phyloP scores from a whole-genome alignment of 768 basidiomycete species.

The Lactarius akahatsu region DNA sequence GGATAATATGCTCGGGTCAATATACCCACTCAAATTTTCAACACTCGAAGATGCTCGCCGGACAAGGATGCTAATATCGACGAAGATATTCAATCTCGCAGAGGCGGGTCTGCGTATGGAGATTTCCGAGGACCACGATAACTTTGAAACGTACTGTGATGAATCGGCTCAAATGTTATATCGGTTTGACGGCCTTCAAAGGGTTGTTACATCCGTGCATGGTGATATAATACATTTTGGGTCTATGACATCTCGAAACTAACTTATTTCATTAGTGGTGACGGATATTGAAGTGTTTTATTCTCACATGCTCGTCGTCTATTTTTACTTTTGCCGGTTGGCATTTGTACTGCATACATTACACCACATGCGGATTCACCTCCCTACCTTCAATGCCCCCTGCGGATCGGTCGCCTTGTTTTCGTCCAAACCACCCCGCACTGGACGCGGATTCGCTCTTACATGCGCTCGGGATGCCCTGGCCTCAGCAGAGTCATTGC shows the following conservation, averaged over 20 bases:
- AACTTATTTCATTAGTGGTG: constrained; percentile 40
- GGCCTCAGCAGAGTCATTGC: constrained; percentile 39
- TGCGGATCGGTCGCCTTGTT: constrained; percentile 8
- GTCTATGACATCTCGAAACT: constrained; percentile 7
- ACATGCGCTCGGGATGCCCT: constrained; percentile 43
- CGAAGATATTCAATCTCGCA: constrained; percentile 25
- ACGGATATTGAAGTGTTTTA: constrained; percentile 45
- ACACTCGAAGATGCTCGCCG: constrained; percentile 22
- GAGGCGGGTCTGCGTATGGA: constrained; percentile 23
- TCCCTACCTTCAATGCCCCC: constrained; percentile 8
- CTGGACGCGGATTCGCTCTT: constrained; percentile 33
- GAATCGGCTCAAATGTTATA: constrained; percentile 24
- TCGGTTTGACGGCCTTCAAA: constrained; percentile 26
- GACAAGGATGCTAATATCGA: constrained; percentile 21
- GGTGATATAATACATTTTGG: constrained; percentile 7
- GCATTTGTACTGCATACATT: constrained; percentile 41
- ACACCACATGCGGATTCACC: constrained; percentile 30
- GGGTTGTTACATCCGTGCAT: constrained; percentile 25
- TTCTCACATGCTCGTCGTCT: constrained; percentile 42
- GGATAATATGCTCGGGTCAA: neutral
- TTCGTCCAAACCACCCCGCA: constrained; percentile 16
- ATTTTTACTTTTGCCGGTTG: constrained; percentile 44
- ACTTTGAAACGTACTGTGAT: constrained; percentile 23
- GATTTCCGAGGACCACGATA: constrained; percentile 16
- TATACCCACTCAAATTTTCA: constrained; percentile 18